Evolutionary conservation across 2,329 filamentous ascomycete species (phyloP).

Genomic region (Colletotrichum tanaceti): DNA sequence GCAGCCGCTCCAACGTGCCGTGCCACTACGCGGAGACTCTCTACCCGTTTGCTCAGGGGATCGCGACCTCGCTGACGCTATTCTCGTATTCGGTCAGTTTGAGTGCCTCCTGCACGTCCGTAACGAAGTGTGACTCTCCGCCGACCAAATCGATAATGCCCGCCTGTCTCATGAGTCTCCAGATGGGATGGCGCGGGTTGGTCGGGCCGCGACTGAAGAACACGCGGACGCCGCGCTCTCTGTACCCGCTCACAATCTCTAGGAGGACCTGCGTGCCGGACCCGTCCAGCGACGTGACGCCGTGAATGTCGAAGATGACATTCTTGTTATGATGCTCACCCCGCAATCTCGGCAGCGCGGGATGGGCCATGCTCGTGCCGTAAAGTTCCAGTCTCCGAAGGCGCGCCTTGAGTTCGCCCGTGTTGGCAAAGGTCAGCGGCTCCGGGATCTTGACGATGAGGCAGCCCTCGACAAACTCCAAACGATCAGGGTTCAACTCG

Average conservation of each 20-base stretch:
- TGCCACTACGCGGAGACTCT: too few species aligned
- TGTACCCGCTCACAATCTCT: slow-evolving; percentile 87
- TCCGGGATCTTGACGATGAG: slow-evolving; percentile 98
- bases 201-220: slow-evolving; percentile 74
- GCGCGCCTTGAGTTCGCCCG: slow-evolving; percentile 87
- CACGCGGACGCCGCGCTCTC: slow-evolving; percentile 79
- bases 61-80: slow-evolving; percentile 46
- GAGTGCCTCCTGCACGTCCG: slow-evolving; percentile 86
- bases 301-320: slow-evolving; percentile 96
- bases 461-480: slow-evolving; percentile 92
- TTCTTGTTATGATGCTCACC: slow-evolving; percentile 86
- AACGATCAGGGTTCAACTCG: slow-evolving; percentile 74
- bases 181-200: slow-evolving; percentile 66
- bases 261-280: slow-evolving; percentile 91
- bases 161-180: slow-evolving; percentile 77
- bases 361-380: slow-evolving; percentile 86
- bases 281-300: slow-evolving; percentile 94
- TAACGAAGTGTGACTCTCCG: slow-evolving; percentile 81
- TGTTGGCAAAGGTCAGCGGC: slow-evolving; percentile 96
- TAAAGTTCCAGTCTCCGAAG: slow-evolving; percentile 88
- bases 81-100: slow-evolving; percentile 81
- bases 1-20: slow-evolving; percentile 4
- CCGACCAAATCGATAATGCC: slow-evolving; percentile 89
- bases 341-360: slow-evolving; percentile 84
- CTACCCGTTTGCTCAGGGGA: slow-evolving; percentile 3